Evolutionary conservation across 139 green algal species (phyloP), one percentile per base, ranked within the genome.

Genomic region (Chlamydomonas eustigma): DNA sequence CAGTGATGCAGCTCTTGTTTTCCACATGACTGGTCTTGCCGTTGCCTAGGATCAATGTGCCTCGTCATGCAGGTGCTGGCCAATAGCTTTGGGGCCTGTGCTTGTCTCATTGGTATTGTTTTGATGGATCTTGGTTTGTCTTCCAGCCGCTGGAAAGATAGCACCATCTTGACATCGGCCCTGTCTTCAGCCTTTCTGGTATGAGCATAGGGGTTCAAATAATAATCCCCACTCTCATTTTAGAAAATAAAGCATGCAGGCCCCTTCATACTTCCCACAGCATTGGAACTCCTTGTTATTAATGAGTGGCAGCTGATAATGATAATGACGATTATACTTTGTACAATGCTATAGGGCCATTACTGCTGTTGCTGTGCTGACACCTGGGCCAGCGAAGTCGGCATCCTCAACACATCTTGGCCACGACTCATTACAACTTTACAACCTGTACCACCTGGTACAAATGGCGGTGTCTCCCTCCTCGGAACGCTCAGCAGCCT

Each of bases 321-420:
- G n/a, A n/a, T n/a, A n/a, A n/a, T n/a, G n/a, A n/a, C n/a, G n/a
- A n/a, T n/a, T n/a, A n/a, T n/a, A n/a, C n/a, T n/a, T n/a, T n/a
- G n/a, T n/a, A n/a, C n/a, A n/a, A n/a, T n/a, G n/a, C 34, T 24
- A 63, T n/a, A 75, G 68, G 71, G 39, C 24, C 73, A 78, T 37
- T 78, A 78, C 52, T 35, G 33, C 2, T 71, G 50, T 6, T 64
- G 35, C 52, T 44, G 38, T 12, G 73, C 73, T 34, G 73, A 78
- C 34, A 78, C 73, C 25, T 78, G 73, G 73, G 51, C 73, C 32
- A 63, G 28, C 4, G 73, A 78, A 28, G 36, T 78, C 2, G 73
- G 73, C 1, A 51, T 78, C 3, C 73, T 78, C 1, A 33, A 28
- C 28, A 12, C 36, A 3, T n/a, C 51, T 1, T 33, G 8, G 35